Evolutionary conservation across 257 asterid genomes (phyloP), one percentile per base, ranked within the genome.

Genomic region (Lithospermum erythrorhizon): DNA sequence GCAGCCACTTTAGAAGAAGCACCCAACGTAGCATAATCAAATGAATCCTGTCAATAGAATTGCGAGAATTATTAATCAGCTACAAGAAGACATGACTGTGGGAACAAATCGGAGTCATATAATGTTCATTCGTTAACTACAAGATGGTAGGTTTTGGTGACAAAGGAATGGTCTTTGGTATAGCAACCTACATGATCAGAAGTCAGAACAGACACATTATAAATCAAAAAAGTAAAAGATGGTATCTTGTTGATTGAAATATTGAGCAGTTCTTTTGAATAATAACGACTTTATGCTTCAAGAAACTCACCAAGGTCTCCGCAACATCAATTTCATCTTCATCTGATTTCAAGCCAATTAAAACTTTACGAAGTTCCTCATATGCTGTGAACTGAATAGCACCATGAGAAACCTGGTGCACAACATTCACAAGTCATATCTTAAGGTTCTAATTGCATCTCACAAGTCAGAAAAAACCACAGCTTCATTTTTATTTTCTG

Each of bases 371-470:
- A 68, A 91, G 95, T 81, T 91, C 97, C 73, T 86, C 97, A 21
- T 91, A 91, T 58, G 89, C 78, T 23, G 98, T 84, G 79, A 91
- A 91, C 79, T 91, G 98, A 72, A 91, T 88, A 60, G 97, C 97
- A 41, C 95, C 97, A 76, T 88, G 98, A 0, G 97, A 76, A 67
- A 88, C 90, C 97, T 88, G 98, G 90, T 82, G 81, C 76, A 72
- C 65, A 69, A 72, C 72, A 62, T 77, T 45, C 65, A 70, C 59
- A 59, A 49, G 9, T 35, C 45, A 35, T 35, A 35, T 35, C 13
- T 13, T 1, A 35, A 7, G 45, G 45, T 35, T 35, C 45, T 35
- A 35, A 35, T 6, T 35, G 45, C 45, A 35, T 35, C 45, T 35
- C 11, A 5, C 13, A 35, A 35, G 14, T 35, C 45, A 7, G 13